Conservation (phyloP, 768 basidiomycete genomes). For the Sutorius australiensis region DNA sequence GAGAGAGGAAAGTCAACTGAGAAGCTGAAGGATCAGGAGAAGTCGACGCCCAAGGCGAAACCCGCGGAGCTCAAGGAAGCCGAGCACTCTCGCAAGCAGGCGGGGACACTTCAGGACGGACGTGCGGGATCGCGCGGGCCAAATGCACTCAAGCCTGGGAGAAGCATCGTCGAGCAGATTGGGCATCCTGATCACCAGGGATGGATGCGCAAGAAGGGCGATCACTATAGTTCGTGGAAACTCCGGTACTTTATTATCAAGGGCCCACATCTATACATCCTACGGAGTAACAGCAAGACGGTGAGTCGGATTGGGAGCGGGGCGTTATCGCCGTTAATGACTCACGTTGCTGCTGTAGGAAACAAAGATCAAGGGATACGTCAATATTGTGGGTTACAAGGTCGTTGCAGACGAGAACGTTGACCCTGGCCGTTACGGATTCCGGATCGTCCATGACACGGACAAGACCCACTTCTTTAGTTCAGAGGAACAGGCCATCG, state of each 20-base stretch:
- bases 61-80: constrained; percentile 33
- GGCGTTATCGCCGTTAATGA: not conserved
- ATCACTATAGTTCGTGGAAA: constrained; percentile 93
- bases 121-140: constrained; percentile 23
- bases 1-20: constrained; percentile 26
- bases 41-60: constrained; percentile 12
- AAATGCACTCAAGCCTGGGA: constrained; percentile 51
- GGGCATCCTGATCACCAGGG: constrained; percentile 87
- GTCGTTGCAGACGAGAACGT: constrained; percentile 90
- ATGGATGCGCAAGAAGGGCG: constrained; percentile 96
- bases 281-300: constrained; percentile 68
- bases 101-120: constrained; percentile 29
- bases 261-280: constrained; percentile 84
- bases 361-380: constrained; percentile 93
- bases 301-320: constrained; percentile 5
- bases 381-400: constrained; percentile 88
- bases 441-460: constrained; percentile 86
- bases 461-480: constrained; percentile 91
- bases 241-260: constrained; percentile 87
- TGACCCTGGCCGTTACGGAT: constrained; percentile 90
- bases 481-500: constrained; percentile 75
- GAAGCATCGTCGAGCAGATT: constrained; percentile 84
- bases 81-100: constrained; percentile 54
- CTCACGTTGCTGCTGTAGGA: constrained; percentile 49
- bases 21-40: constrained; percentile 19